Conservation (phyloP, 1,284 basidiomycete genomes). For the Ustilago loliicola region DNA sequence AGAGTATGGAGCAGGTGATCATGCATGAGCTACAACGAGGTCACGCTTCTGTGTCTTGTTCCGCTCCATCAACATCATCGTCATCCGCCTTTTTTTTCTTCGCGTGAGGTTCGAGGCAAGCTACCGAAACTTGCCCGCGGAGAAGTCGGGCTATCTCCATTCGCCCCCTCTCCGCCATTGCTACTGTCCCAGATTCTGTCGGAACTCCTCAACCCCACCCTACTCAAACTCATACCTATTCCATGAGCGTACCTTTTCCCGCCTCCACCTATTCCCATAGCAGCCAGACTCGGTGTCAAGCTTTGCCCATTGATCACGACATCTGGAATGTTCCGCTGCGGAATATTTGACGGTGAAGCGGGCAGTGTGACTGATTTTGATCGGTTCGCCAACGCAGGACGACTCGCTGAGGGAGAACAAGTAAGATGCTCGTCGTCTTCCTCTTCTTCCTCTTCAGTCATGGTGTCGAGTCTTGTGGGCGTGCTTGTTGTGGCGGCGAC, state of each 20-base stretch:
- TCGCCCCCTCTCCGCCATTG: neutral
- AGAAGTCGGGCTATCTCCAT: slow-evolving; percentile 7
- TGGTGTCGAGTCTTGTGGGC: slow-evolving; percentile 30
- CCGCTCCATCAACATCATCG: neutral
- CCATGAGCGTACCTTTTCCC: slow-evolving; percentile 30
- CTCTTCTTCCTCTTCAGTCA: slow-evolving; percentile 44
- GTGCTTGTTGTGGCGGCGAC: slow-evolving; percentile 9
- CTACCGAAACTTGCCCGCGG: slow-evolving; percentile 24
- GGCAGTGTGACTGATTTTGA: slow-evolving; percentile 32
- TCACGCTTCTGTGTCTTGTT: neutral
- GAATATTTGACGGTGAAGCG: slow-evolving; percentile 13
- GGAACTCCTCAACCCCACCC: slow-evolving; percentile 47
- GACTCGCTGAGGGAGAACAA: neutral
- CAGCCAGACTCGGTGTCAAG: slow-evolving; percentile 25
- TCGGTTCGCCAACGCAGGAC: slow-evolving; percentile 9
- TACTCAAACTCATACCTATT: slow-evolving; percentile 44
- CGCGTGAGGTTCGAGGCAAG: slow-evolving; percentile 6
- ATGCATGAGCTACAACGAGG: neutral
- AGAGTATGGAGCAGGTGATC: too few species aligned
- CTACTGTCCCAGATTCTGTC: slow-evolving; percentile 48
- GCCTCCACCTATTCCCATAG: slow-evolving; percentile 15
- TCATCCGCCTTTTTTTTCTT: neutral
- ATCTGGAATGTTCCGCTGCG: slow-evolving; percentile 35
- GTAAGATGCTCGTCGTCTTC: neutral
- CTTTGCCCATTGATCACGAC: slow-evolving; percentile 41